Evolutionary conservation across 345 rosid genomes (phyloP).

Genomic region (Mercurialis annua): DNA sequence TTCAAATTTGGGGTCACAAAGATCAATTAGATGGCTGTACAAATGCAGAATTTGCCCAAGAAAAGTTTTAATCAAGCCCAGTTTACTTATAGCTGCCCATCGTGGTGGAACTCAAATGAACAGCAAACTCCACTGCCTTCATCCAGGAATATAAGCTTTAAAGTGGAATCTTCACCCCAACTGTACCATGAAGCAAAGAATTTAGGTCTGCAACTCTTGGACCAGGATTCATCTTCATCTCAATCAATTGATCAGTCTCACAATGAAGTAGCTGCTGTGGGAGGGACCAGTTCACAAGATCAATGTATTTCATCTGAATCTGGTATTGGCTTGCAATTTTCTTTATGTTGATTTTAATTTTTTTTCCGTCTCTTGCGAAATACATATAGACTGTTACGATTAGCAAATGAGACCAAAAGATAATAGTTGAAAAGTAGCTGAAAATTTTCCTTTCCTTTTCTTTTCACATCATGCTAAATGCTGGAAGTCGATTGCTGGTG

Average conservation of each 20-base stretch:
- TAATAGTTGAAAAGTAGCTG: background rate
- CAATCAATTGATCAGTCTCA: conserved; percentile 36
- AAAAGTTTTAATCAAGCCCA: conserved; percentile 27
- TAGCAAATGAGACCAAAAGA: background rate
- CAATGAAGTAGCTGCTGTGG: conserved; percentile 25
- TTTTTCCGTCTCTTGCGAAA: background rate
- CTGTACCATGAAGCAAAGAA: conserved; percentile 26
- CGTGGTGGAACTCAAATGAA: conserved; percentile 39
- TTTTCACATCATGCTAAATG: background rate
- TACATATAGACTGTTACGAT: background rate
- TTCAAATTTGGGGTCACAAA: background rate
- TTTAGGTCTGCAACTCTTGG: conserved; percentile 35
- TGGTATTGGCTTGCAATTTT: conserved; percentile 27
- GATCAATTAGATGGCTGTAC: conserved; percentile 32
- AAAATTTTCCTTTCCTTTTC: background rate
- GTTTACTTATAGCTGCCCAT: conserved; percentile 24
- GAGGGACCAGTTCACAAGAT: conserved; percentile 37
- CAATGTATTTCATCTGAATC: conserved; percentile 42
- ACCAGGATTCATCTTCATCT: conserved; percentile 39
- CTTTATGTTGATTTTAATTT: background rate
- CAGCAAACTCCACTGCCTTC: conserved; percentile 20
- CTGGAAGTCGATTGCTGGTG: background rate
- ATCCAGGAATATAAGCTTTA: conserved; percentile 25
- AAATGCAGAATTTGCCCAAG: conserved; percentile 31
- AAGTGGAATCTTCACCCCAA: conserved; percentile 26